phyloP scores from a whole-genome alignment of 2,329 filamentous ascomycete species.

The Aspergillus sp. region DNA sequence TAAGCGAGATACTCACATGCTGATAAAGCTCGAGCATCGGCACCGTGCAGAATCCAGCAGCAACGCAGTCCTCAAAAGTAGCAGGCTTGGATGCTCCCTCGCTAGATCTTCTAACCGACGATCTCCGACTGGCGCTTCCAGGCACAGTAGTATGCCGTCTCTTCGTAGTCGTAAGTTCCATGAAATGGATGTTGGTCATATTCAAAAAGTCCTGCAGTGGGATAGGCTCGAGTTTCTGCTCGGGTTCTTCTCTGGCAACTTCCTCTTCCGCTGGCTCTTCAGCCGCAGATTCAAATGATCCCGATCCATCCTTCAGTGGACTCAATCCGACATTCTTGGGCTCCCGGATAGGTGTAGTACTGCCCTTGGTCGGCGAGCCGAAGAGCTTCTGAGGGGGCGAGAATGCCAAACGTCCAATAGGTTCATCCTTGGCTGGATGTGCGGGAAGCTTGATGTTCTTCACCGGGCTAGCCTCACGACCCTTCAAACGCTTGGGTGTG shows the following conservation, averaged over 20 bases:
- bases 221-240: constrained; percentile 55
- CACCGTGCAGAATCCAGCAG: constrained; percentile 82
- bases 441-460: constrained; percentile 66
- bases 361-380: constrained; percentile 27
- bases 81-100: constrained; percentile 21
- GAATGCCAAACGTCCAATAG: constrained; percentile 50
- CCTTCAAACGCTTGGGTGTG: constrained; percentile 60
- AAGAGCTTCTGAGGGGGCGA: constrained; percentile 42
- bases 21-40: constrained; percentile 93
- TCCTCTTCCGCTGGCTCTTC: constrained; percentile 41
- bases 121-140: constrained; percentile 33
- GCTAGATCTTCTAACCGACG: constrained; percentile 15
- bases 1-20: constrained; percentile 52
- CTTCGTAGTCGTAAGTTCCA: constrained; percentile 97
- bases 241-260: constrained; percentile 29
- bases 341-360: constrained; percentile 47
- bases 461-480: constrained; percentile 67
- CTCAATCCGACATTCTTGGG: constrained; percentile 31
- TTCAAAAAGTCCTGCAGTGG: constrained; percentile 89
- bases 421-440: constrained; percentile 61
- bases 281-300: constrained; percentile 26
- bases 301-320: constrained; percentile 21
- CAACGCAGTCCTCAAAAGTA: constrained; percentile 67
- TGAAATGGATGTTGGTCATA: constrained; percentile 94
- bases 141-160: constrained; percentile 74